These are phyloP conservation scores for Podospora tetraspora DNA, from an alignment of 495 filamentous ascomycete species.

Conservation along the genomic window DNA sequence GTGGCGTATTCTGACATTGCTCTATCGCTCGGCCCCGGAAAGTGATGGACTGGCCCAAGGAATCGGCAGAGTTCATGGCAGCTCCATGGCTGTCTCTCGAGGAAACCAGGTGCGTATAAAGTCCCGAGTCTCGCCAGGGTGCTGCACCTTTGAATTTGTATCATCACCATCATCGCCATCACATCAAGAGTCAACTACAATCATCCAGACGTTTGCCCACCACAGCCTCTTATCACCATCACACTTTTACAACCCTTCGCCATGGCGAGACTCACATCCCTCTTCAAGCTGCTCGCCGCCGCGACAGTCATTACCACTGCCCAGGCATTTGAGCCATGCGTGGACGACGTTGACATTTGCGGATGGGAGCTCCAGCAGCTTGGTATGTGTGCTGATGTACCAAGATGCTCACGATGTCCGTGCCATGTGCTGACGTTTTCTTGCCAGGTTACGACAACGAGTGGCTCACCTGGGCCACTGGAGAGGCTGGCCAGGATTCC, in stretches of 20 bases:
- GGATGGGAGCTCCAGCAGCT: slow-evolving; percentile 14
- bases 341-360: slow-evolving; percentile 9
- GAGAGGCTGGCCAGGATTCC: slow-evolving; percentile 9
- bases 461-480: slow-evolving; percentile 4
- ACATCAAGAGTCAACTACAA: neutral
- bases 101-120: neutral
- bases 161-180: neutral
- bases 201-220: neutral
- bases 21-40: neutral
- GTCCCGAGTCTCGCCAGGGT: neutral
- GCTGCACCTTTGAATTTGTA: neutral
- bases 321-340: slow-evolving; percentile 2
- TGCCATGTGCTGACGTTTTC: too few relatives aligned
- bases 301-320: neutral
- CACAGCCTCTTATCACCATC: neutral
- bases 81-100: neutral
- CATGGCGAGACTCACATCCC: slow-evolving; percentile 5
- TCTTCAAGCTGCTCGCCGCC: neutral
- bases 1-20: neutral
- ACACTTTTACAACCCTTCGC: neutral
- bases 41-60: neutral
- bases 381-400: neutral
- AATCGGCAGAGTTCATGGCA: neutral
- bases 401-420: neutral
- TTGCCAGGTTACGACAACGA: slow-evolving; percentile 12